Percentiles rank a stretch among this genome's conserved stretches.
phyloP scores from a whole-genome alignment of 371 early-diverging fungal species.

The Apophysomyces sp. region DNA sequence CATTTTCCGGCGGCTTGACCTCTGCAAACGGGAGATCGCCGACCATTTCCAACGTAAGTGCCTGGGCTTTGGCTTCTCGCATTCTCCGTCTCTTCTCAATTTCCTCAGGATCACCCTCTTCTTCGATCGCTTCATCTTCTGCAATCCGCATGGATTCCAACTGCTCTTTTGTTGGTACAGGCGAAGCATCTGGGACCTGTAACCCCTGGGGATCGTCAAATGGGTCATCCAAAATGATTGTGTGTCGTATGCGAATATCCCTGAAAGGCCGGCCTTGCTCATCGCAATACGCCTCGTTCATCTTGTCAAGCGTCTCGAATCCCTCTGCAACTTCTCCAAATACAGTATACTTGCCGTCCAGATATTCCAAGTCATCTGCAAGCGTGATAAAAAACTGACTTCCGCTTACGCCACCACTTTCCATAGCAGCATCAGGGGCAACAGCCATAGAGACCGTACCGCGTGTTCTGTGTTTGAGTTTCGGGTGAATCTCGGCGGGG shows the following conservation, averaged over 20 bases:
- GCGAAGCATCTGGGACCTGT: constrained; percentile 72
- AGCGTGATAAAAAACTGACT: constrained; percentile 98
- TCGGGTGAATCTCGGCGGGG: constrained; percentile 81
- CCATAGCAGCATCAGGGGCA: constrained; percentile 41
- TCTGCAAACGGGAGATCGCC: constrained; percentile 98
- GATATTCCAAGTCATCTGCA: constrained; percentile 78
- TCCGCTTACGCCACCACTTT: constrained; percentile 58
- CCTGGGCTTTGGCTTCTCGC: constrained; percentile 86
- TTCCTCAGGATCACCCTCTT: constrained; percentile 70
- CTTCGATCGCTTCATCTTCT: constrained; percentile 81
- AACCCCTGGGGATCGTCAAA: constrained; percentile 85
- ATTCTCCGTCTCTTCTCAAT: constrained; percentile 64
- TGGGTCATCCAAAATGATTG: constrained; percentile 92
- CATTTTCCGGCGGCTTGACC: constrained; percentile 95
- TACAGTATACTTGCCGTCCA: constrained; percentile 96
- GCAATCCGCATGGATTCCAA: constrained; percentile 75
- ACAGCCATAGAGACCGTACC: constrained; percentile 91
- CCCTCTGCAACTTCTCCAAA: constrained; percentile 98
- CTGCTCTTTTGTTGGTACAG: constrained; percentile 80
- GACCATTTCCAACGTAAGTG: constrained; percentile 96
- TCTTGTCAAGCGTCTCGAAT: constrained; percentile 83
- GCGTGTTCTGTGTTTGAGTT: constrained; percentile 79
- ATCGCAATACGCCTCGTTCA: constrained; percentile 77
- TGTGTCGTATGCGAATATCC: constrained; percentile 93
- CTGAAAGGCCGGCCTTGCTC: constrained; percentile 74